These are phyloP conservation scores for Musa balbisiana DNA, from an alignment of 202 grass and related monocot genomes.

Conservation along the genomic window DNA sequence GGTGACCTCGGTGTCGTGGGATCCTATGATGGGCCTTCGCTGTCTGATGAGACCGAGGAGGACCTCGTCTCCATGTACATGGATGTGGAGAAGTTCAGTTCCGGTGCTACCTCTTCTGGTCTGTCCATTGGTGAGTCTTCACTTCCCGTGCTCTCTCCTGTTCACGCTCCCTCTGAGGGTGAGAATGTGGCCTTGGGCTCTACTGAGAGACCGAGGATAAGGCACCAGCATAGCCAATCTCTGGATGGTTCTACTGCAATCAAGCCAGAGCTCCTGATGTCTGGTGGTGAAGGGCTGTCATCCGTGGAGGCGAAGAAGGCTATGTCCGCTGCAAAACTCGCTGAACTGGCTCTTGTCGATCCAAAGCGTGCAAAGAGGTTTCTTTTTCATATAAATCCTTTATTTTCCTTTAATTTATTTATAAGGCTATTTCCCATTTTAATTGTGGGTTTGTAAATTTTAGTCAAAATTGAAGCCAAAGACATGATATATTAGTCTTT, in stretches of 20 bases:
- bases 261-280: constrained; percentile 45
- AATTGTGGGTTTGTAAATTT: too few relatives aligned
- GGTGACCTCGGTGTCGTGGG: constrained; percentile 43
- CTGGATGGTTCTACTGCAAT: constrained; percentile 65
- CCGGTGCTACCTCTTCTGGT: constrained; percentile 23
- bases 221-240: constrained; percentile 77
- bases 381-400: not conserved
- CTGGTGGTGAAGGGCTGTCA: constrained; percentile 49
- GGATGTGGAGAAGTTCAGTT: constrained; percentile 72
- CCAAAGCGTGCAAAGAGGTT: constrained; percentile 95
- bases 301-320: constrained; percentile 70
- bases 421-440: not conserved
- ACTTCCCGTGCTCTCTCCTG: constrained; percentile 26
- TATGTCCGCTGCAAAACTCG: constrained; percentile 60
- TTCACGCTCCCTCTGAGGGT: not conserved
- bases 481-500: not conserved
- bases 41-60: constrained; percentile 86
- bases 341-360: constrained; percentile 83
- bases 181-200: constrained; percentile 1
- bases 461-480: not conserved
- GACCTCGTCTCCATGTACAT: constrained; percentile 82
- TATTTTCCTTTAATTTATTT: not conserved
- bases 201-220: constrained; percentile 25
- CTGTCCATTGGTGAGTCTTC: constrained; percentile 25
- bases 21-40: constrained; percentile 48